phyloP scores from a whole-genome alignment of 31 red algal species.

The Pterothamnion heteromorphum region DNA sequence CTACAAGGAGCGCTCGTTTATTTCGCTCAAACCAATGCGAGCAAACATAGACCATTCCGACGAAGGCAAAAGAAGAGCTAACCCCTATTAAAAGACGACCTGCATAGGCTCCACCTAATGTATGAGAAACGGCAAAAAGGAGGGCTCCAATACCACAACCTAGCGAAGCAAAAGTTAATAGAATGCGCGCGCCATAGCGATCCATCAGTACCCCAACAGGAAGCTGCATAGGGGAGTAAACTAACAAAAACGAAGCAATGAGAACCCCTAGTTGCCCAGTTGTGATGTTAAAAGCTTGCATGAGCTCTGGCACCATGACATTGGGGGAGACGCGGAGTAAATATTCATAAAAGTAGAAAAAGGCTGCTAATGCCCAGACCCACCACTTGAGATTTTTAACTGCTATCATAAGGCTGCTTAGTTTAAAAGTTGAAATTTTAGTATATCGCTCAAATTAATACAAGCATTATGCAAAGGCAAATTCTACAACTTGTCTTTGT shows the following conservation, averaged over 20 bases:
- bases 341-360: neutral
- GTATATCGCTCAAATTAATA: too few species aligned
- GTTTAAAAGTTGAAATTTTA: too few species aligned
- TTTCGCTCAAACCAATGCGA: neutral
- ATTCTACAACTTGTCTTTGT: neutral
- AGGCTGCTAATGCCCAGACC: neutral
- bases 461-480: too few species aligned
- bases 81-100: neutral
- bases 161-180: neutral
- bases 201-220: neutral
- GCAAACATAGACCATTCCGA: neutral
- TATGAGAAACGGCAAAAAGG: neutral
- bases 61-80: neutral
- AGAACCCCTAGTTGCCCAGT: neutral
- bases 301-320: neutral
- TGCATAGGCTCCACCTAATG: neutral
- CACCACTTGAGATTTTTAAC: neutral
- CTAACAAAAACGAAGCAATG: neutral
- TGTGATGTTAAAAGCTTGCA: neutral
- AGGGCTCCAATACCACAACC: neutral
- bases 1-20: neutral
- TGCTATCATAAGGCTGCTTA: too few species aligned
- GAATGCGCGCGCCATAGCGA: neutral
- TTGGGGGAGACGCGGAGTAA: neutral
- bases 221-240: neutral